phyloP scores from a whole-genome alignment of 495 filamentous ascomycete genomes.

The Lophiostoma macrostomum region DNA sequence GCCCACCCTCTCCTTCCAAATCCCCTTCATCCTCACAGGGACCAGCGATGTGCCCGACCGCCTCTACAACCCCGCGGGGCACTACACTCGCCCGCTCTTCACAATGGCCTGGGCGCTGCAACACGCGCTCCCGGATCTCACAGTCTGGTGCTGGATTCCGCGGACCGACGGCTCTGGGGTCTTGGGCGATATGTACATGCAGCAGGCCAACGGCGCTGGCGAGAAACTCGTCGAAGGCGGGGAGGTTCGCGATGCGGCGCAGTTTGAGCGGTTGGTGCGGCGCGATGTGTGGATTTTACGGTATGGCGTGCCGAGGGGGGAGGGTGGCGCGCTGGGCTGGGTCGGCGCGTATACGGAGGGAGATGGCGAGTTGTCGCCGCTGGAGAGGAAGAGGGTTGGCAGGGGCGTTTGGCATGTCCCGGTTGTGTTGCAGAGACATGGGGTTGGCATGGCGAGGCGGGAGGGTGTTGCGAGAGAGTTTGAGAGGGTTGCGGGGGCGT shows the following conservation, averaged over 20 bases:
- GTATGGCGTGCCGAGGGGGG: not conserved
- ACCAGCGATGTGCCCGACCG: slow-evolving; percentile 10
- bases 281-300: not conserved
- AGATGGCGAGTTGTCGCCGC: not conserved
- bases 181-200: too few relatives aligned
- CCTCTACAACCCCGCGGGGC: slow-evolving; percentile 18
- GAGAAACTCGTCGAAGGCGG: too few relatives aligned
- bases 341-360: not conserved
- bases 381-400: not conserved
- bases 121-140: not conserved
- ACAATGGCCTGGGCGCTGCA: not conserved
- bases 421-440: not conserved
- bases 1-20: slow-evolving; percentile 5
- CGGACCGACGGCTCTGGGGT: too few relatives aligned
- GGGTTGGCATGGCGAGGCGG: not conserved
- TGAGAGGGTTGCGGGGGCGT: not conserved
- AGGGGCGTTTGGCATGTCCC: not conserved
- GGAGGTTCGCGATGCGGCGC: too few relatives aligned
- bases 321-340: not conserved
- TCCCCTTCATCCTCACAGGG: slow-evolving; percentile 30
- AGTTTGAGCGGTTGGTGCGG: too few relatives aligned
- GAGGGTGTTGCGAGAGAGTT: not conserved
- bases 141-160: not conserved
- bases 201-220: too few relatives aligned
- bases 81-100: not conserved